Evolutionary conservation across 2,329 filamentous ascomycete genomes (phyloP).

Genomic region (Aspergillus caelatus): DNA sequence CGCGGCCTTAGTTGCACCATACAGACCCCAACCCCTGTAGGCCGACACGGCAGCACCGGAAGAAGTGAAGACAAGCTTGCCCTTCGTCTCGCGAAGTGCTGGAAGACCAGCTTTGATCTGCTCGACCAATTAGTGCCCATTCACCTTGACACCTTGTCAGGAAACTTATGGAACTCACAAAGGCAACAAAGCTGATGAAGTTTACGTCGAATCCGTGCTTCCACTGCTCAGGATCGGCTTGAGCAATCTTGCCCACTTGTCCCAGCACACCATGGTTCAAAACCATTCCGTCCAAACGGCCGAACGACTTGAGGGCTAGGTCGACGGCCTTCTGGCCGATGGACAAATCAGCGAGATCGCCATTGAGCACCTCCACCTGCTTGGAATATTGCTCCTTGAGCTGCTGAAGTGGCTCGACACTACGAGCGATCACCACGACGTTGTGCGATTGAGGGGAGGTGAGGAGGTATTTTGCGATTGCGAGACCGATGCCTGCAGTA

Average conservation of each 20-base stretch:
- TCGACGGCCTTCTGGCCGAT: conserved; percentile 65
- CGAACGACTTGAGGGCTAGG: conserved; percentile 68
- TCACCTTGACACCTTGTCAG: not conserved
- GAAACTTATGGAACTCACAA: conserved; percentile 65
- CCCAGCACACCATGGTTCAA: conserved; percentile 84
- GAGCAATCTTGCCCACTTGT: conserved; percentile 71
- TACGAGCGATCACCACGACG: conserved; percentile 62
- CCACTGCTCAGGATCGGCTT: conserved; percentile 74
- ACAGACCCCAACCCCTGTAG: conserved; percentile 40
- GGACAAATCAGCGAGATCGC: conserved; percentile 58
- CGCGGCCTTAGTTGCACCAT: conserved; percentile 41
- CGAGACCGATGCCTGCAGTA: conserved; percentile 60
- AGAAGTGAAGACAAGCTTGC: conserved; percentile 40
- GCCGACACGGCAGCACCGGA: conserved; percentile 36
- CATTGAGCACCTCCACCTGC: conserved; percentile 59
- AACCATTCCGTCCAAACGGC: conserved; percentile 76
- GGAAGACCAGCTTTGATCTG: conserved; percentile 37
- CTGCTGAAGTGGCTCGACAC: conserved; percentile 54
- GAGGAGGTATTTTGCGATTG: conserved; percentile 63
- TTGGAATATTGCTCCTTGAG: conserved; percentile 57
- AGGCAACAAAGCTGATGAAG: conserved; percentile 77
- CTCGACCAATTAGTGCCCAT: not conserved
- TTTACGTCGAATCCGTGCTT: conserved; percentile 77
- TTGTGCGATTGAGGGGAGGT: conserved; percentile 53
- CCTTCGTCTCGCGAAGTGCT: conserved; percentile 36